Evolutionary conservation across 306 rosid genomes (phyloP).

Genomic region (Psophocarpus tetragonolobus): DNA sequence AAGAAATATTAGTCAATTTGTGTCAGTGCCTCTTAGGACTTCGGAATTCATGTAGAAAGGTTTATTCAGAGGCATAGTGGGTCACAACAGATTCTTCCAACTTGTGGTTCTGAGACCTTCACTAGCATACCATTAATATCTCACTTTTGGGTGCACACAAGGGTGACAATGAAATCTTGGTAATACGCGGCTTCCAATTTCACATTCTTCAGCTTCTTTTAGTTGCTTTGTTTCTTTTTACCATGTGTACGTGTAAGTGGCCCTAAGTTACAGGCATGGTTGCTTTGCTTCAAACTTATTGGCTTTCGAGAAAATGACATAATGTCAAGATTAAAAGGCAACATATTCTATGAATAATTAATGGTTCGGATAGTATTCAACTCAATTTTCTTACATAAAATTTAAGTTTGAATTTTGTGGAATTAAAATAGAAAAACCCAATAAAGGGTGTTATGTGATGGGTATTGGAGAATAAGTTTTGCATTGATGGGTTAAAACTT

Average conservation of each 20-base stretch:
- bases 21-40: constrained; percentile 13
- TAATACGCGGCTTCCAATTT: constrained; percentile 15
- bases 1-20: constrained; percentile 29
- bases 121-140: constrained; percentile 27
- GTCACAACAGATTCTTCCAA: constrained; percentile 25
- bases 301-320: background rate
- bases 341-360: too few species aligned
- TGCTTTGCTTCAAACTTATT: background rate
- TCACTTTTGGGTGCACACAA: constrained; percentile 4
- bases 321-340: background rate
- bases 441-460: background rate
- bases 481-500: background rate
- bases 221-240: background rate
- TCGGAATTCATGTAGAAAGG: constrained; percentile 36
- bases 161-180: constrained; percentile 8
- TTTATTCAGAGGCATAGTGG: constrained; percentile 28
- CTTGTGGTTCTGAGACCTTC: constrained; percentile 31
- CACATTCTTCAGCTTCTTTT: background rate
- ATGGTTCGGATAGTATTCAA: too few species aligned
- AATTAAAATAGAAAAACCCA: too few species aligned
- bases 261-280: background rate
- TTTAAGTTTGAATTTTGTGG: too few species aligned
- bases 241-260: background rate
- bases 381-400: too few species aligned
- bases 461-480: background rate